A percentile compares a stretch with the other conserved stretches of the same genome.
These are phyloP conservation scores for Exophiala bonariae DNA, from an alignment of 2,329 filamentous ascomycete genomes.

Conservation along the genomic window DNA sequence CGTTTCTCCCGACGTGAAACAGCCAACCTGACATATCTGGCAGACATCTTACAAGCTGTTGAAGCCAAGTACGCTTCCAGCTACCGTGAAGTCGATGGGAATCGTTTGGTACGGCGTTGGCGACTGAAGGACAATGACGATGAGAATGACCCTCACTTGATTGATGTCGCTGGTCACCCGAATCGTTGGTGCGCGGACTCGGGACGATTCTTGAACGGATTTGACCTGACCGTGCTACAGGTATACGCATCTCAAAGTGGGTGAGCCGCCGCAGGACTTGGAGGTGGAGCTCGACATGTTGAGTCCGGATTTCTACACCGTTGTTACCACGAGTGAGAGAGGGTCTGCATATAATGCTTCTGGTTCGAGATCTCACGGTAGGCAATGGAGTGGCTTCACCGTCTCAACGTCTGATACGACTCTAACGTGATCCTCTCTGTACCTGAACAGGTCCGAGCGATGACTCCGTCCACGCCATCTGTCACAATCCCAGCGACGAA, in stretches of 20 bases:
- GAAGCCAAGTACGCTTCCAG: constrained; percentile 31
- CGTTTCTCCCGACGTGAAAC: constrained; percentile 17
- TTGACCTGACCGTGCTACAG: no score
- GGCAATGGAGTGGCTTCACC: no score
- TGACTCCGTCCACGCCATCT: constrained; percentile 27
- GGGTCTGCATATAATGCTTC: constrained; percentile 32
- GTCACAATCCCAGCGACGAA: constrained; percentile 27
- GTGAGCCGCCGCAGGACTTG: constrained; percentile 28
- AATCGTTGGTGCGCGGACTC: constrained; percentile 8
- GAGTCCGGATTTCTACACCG: constrained; percentile 32
- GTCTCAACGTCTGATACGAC: no score
- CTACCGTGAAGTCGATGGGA: constrained; percentile 30
- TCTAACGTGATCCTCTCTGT: no score
- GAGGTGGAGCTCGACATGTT: constrained; percentile 35
- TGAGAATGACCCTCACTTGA: constrained; percentile 20
- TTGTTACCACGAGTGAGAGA: constrained; percentile 30
- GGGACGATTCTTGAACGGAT: no score
- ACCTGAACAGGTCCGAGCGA: constrained; percentile 26
- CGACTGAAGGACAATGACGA: constrained; percentile 21
- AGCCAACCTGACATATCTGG: constrained; percentile 29
- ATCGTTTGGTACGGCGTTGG: constrained; percentile 32
- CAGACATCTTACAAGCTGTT: constrained; percentile 21
- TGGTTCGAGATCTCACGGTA: constrained; percentile 30
- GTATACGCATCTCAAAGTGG: constrained; percentile 30
- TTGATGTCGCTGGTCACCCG: constrained; percentile 15